Conservation (phyloP, 2,329 filamentous ascomycete species). For the Amylocarpus encephaloides region DNA sequence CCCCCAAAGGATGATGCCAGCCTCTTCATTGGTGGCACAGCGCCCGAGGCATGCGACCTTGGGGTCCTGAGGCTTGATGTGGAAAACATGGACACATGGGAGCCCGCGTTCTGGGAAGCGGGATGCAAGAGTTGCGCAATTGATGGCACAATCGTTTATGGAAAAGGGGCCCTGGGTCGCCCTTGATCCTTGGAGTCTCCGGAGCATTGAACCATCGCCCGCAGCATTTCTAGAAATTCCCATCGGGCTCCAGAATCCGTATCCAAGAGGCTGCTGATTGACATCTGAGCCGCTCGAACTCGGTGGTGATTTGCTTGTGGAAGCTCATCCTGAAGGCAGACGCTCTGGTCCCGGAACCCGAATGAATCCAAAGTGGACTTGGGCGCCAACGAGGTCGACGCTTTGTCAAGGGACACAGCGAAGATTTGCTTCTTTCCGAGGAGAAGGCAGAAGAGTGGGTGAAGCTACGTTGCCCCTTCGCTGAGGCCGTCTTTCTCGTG, state of each 20-base stretch:
- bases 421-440: neutral
- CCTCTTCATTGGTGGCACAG: slow-evolving; percentile 20
- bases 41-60: slow-evolving; percentile 18
- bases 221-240: slow-evolving; percentile 19
- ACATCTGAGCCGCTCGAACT: too few relatives aligned
- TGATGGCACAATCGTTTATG: neutral
- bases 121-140: slow-evolving; percentile 17
- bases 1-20: neutral
- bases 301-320: slow-evolving; percentile 16
- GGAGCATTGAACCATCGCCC: slow-evolving; percentile 4
- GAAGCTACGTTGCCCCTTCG: too few relatives aligned
- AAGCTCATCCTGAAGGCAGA: slow-evolving; percentile 29
- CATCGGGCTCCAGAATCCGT: slow-evolving; percentile 17
- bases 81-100: neutral
- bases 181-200: neutral
- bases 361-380: too few relatives aligned
- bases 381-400: too few relatives aligned
- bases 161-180: too few relatives aligned
- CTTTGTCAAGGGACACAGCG: neutral
- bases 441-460: too few relatives aligned
- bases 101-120: neutral
- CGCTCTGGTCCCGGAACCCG: slow-evolving; percentile 12
- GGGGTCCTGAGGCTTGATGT: neutral
- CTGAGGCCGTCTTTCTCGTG: too few relatives aligned
- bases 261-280: neutral